Evolutionary conservation across 2,329 filamentous ascomycete species (phyloP).

Genomic region (Teratosphaeriaceae sp.): DNA sequence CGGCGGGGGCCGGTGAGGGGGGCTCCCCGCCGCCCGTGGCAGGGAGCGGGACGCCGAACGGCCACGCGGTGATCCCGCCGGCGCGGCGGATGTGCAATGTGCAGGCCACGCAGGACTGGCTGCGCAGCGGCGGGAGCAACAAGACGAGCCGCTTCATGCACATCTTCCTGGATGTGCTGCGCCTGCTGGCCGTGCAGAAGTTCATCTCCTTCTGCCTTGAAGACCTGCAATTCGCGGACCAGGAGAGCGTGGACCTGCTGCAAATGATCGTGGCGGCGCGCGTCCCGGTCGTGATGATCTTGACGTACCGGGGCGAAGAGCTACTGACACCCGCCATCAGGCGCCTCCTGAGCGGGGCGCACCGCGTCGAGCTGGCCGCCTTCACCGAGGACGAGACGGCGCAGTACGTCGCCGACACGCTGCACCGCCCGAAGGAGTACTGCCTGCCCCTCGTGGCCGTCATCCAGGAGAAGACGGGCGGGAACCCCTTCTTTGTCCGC

Average conservation of each 20-base stretch:
- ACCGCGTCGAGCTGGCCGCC: constrained; percentile 64
- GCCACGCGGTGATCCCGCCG: not conserved
- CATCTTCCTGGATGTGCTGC: constrained; percentile 78
- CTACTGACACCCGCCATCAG: constrained; percentile 31
- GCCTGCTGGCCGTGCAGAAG: constrained; percentile 73
- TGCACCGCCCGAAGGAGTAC: constrained; percentile 65
- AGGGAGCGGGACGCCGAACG: too few species aligned
- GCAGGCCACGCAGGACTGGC: constrained; percentile 38
- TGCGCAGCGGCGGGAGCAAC: constrained; percentile 38
- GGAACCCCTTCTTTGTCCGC: constrained; percentile 85
- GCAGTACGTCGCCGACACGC: constrained; percentile 73
- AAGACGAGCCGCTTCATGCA: constrained; percentile 70
- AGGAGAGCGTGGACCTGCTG: constrained; percentile 78
- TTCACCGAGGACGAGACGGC: constrained; percentile 74
- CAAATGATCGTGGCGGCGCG: constrained; percentile 70
- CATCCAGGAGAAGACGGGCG: constrained; percentile 79
- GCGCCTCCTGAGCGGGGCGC: constrained; percentile 41
- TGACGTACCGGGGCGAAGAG: constrained; percentile 52
- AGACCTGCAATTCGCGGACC: constrained; percentile 84
- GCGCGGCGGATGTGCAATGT: constrained; percentile 22
- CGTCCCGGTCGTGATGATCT: constrained; percentile 73
- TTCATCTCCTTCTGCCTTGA: constrained; percentile 86
- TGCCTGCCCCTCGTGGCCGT: constrained; percentile 73
- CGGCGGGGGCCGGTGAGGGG: too few species aligned
- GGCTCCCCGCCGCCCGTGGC: too few species aligned